Base-by-base conservation (phyloP, 805 yeast species). In the Nakazawaea molendinolei region DNA sequence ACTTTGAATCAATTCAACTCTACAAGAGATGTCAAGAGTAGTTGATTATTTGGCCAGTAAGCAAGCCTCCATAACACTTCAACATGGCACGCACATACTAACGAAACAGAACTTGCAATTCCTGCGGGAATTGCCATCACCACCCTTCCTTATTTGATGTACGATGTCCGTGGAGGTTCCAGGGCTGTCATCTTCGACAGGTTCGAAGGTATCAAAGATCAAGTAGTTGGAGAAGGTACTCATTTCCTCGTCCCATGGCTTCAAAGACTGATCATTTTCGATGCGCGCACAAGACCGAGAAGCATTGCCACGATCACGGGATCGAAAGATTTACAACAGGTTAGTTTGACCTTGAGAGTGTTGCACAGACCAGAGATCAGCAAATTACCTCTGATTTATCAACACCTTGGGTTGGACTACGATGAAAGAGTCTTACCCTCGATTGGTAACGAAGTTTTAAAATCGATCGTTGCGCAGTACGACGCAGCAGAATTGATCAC, bases 401-500 rank as follows among this genome's bases (percentile, higher is more conserved):
- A 89, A 63, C 76, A 76, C 49, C 69, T 92, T 40, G 98, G 98
- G 41, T 65, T 79, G 39, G 98, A 92, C 60, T 92, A 92, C 61
- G 98, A 90, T 58, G 95, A 86, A 64, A 71, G 95, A 52, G 95
- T 86, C 17, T 69, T 86, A 44, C 96, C 96, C 15, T 86, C 95
- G 15, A 86, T 86, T 55, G 94, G 95, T 46, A 86, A 86, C 57
- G 96, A 86, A 63, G 89, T 86, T 22, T 71, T 86, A 55, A 86
- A 86, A 63, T 73, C 86, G 34, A 83, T 85, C 51, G 96, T 86
- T 10, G 95, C 95, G 0, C 95, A 86, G 59, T 86, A 86, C 50
- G 95, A 86, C 58, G 95, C 95, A 8, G 95, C 97, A 13, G 97
- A 90, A 59, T 76, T 90, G 56, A 92, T 90, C 53, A 92, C 97